Percentiles rank a stretch among this genome's conserved stretches.
Conservation (phyloP, 1,284 basidiomycete genomes). For the Trichosporon faecale region DNA sequence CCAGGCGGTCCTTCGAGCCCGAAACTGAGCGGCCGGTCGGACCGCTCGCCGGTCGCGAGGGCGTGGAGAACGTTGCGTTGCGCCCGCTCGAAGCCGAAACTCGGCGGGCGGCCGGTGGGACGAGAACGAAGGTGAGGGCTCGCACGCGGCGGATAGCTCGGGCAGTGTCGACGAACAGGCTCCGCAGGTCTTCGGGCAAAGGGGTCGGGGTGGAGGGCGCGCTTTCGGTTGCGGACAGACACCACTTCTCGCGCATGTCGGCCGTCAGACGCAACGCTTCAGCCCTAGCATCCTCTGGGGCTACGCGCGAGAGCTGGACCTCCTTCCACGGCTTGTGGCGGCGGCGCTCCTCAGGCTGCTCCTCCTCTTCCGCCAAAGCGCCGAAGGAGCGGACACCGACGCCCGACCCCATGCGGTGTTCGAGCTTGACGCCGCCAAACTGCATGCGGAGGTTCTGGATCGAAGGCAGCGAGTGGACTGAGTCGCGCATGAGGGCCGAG, state of each 20-base stretch:
- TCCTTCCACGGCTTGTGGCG: slow-evolving; percentile 44
- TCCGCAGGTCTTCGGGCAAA: slow-evolving; percentile 16
- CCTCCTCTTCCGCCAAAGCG: slow-evolving; percentile 40
- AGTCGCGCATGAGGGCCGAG: slow-evolving; percentile 48
- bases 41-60: slow-evolving; percentile 33
- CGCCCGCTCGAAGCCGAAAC: slow-evolving; percentile 11
- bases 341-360: slow-evolving; percentile 15
- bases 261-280: slow-evolving; percentile 31
- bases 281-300: slow-evolving; percentile 29
- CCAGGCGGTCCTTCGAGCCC: neutral
- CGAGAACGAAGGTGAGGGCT: slow-evolving; percentile 31
- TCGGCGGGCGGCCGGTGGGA: slow-evolving; percentile 14
- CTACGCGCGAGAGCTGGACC: slow-evolving; percentile 37
- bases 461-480: slow-evolving; percentile 47
- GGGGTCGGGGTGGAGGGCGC: slow-evolving; percentile 20
- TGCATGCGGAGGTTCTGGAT: slow-evolving; percentile 50
- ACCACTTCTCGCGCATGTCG: slow-evolving; percentile 14
- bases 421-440: slow-evolving; percentile 37
- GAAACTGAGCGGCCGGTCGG: slow-evolving; percentile 7
- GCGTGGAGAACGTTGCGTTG: slow-evolving; percentile 32
- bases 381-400: slow-evolving; percentile 34
- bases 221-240: neutral
- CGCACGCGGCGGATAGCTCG: slow-evolving; percentile 39
- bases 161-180: slow-evolving; percentile 30
- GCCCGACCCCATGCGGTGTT: slow-evolving; percentile 40